Evolutionary conservation across 2,329 filamentous ascomycete species (phyloP), one percentile per base, ranked within the genome.

Genomic region (Fusarium ambrosium): DNA sequence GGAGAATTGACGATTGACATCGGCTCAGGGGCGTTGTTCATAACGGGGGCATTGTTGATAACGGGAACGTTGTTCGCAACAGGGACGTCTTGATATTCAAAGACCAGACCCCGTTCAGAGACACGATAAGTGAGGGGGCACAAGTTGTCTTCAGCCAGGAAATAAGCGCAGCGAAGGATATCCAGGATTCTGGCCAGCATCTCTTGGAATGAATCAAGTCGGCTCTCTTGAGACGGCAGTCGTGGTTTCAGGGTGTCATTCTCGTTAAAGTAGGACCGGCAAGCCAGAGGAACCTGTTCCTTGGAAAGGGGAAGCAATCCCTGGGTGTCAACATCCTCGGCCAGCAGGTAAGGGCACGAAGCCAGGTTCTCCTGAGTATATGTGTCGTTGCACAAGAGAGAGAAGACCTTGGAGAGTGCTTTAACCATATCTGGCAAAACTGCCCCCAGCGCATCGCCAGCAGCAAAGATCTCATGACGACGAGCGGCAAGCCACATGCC

Each of bases 401-500:
- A 88, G 41, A 90, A 80, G 3, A 85, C 84, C 24, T 85, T 85
- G 37, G 85, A 84, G 8, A 90, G 82, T 3, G 83, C 82, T 45
- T 84, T 83, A 73, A 87, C 84, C 83, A 89, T 86, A 8, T 85
- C 82, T 29, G 84, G 84, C 29, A 88, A 80, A 53, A 86, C 81
- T 6, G 84, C 82, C 45, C 86, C 85, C 34, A 89, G 82, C 53
- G 85, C 84, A 34, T 85, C 81, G 58, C 84, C 81, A 64, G 85
- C 87, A n/a, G 81, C 80, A 68, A 87, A 83, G 7, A 89, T 77
- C 68, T 89, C 87, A 11, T 80, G 77, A 32, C 85, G 83, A 56
- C 84, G 85, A 18, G 84, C 83, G 63, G 86, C 86, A 3, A 90
- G 82, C 89, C 89, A 91, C 55, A 88, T 85, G 66, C 87, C 81